These are phyloP conservation scores for Domatiomyces globalis DNA, from an alignment of 2,329 filamentous ascomycete species.

Conservation along the genomic window DNA sequence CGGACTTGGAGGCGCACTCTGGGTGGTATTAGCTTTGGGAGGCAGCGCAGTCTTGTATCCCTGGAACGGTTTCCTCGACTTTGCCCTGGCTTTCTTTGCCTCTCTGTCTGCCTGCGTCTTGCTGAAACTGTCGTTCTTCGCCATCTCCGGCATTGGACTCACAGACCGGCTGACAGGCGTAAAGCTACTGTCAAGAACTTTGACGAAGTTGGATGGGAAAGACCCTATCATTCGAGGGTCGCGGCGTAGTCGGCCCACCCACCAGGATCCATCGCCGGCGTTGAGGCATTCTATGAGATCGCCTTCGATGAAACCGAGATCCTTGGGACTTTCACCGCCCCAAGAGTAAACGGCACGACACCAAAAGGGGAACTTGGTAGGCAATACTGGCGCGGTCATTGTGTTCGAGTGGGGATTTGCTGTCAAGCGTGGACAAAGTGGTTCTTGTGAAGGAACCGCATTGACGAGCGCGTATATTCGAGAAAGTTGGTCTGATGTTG, in stretches of 20 bases:
- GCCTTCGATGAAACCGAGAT: conserved; percentile 92
- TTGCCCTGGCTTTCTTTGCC: conserved; percentile 41
- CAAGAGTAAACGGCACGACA: conserved; percentile 83
- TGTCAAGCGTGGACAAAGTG: neutral
- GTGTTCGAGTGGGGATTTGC: neutral
- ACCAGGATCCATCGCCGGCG: conserved; percentile 95
- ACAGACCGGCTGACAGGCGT: conserved; percentile 46
- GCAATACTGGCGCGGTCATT: conserved; percentile 38
- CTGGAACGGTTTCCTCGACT: conserved; percentile 50
- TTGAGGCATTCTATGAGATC: conserved; percentile 97
- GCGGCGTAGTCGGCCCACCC: conserved; percentile 81
- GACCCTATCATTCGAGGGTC: conserved; percentile 82
- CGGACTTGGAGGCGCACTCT: conserved; percentile 2
- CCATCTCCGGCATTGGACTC: conserved; percentile 38
- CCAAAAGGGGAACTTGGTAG: conserved; percentile 77
- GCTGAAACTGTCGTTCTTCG: conserved; percentile 29
- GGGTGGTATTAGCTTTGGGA: conserved; percentile 22
- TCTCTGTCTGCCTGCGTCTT: conserved; percentile 12
- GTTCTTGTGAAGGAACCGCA: neutral
- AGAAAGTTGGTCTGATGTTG: neutral
- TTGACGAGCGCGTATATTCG: neutral
- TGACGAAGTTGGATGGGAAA: conserved; percentile 95
- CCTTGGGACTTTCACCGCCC: conserved; percentile 88
- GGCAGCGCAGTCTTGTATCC: conserved; percentile 41
- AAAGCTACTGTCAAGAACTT: conserved; percentile 73